Evolutionary conservation across 495 filamentous ascomycete genomes (phyloP).

Genomic region (Aspergillus nanangensis): DNA sequence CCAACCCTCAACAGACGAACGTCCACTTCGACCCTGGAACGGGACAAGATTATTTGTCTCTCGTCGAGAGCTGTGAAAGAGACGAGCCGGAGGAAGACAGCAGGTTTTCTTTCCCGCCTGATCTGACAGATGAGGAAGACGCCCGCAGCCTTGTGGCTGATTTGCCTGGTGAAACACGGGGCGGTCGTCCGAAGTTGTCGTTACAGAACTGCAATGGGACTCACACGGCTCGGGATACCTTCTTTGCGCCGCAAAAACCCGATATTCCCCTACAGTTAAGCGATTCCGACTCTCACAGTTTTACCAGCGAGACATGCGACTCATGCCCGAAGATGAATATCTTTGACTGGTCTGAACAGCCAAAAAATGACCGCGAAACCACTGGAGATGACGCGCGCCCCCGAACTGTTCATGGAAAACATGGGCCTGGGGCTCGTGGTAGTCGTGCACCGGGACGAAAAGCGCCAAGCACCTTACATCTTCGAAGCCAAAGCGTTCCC

Average conservation of each 20-base stretch:
- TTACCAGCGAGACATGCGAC: constrained; percentile 10
- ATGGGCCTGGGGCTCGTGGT: constrained; percentile 65
- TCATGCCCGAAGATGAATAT: constrained; percentile 43
- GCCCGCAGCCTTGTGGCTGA: constrained; percentile 28
- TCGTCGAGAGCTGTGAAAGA: no score
- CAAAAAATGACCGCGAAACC: constrained; percentile 45
- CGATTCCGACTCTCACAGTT: constrained; percentile 5
- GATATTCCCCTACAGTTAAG: constrained; percentile 1
- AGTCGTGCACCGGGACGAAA: constrained; percentile 72
- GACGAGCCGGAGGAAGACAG: constrained; percentile 9
- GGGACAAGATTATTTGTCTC: no score
- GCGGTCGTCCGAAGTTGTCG: neutral
- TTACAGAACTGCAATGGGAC: neutral
- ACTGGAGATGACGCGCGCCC: constrained; percentile 62
- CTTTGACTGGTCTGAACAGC: constrained; percentile 85
- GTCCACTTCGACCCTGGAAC: no score
- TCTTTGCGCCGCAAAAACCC: neutral
- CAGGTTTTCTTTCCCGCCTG: constrained; percentile 22
- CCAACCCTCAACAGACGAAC: no score
- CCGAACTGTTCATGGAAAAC: constrained; percentile 88
- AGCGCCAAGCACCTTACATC: constrained; percentile 69
- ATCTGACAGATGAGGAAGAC: constrained; percentile 24
- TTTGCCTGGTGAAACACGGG: constrained; percentile 28
- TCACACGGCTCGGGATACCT: neutral
- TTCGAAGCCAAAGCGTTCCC: constrained; percentile 95